A percentile compares a stretch with the other conserved stretches of the same genome.
Conservation (phyloP, 106 monocot genomes). For the Acorus gramineus region DNA sequence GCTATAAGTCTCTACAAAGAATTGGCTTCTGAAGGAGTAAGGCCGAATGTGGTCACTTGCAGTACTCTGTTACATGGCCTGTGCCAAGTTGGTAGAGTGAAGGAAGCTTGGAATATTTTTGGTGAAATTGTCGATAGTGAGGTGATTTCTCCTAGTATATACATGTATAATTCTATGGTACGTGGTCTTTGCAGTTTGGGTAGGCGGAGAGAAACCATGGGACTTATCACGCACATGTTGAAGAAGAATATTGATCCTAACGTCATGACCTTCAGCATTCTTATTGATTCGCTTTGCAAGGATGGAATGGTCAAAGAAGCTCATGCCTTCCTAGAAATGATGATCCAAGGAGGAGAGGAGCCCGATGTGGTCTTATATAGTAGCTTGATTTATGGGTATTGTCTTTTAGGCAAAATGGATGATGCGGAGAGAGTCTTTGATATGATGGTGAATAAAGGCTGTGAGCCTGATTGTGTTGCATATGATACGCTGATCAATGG, state of each 20-base stretch:
- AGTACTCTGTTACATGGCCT: constrained; percentile 4
- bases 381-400: constrained; percentile 11
- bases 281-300: constrained; percentile 10
- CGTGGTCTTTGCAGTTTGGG: constrained; percentile 13
- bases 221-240: no score
- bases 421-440: constrained; percentile 8
- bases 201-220: background rate
- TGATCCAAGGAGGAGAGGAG: background rate
- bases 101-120: constrained; percentile 2
- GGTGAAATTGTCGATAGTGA: constrained; percentile 8
- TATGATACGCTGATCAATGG: constrained; percentile 17
- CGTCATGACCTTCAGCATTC: constrained; percentile 1
- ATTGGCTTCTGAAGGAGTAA: no score
- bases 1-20: no score
- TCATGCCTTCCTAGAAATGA: background rate
- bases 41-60: no score
- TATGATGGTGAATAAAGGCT: constrained; percentile 4
- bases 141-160: background rate
- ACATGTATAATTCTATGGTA: constrained; percentile 13
- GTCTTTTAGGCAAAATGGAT: constrained; percentile 3
- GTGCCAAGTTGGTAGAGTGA: constrained; percentile 1
- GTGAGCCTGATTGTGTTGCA: constrained; percentile 5
- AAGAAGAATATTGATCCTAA: no score
- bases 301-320: background rate
- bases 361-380: constrained; percentile 18